These are phyloP conservation scores for Trichophyton simii DNA, from an alignment of 2,329 filamentous ascomycete genomes.

Conservation along the genomic window DNA sequence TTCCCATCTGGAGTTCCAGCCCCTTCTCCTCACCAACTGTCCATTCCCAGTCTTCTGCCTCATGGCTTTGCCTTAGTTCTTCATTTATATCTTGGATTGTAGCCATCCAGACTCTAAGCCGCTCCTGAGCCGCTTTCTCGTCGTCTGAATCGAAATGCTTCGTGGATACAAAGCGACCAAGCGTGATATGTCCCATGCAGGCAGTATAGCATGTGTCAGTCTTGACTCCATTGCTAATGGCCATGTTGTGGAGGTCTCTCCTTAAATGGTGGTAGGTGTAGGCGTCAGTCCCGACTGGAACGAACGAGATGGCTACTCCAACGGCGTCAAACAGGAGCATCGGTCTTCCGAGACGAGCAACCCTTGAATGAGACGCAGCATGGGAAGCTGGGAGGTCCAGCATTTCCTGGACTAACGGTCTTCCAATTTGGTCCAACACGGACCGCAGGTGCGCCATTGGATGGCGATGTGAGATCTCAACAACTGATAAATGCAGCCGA, in stretches of 20 bases:
- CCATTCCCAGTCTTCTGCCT: constrained; percentile 7
- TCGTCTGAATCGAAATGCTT: constrained; percentile 5
- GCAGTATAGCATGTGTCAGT: constrained; percentile 10
- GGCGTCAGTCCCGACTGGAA: background rate
- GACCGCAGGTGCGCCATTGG: constrained; percentile 7
- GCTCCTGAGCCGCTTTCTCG: background rate
- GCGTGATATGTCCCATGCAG: constrained; percentile 9
- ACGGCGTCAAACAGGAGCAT: constrained; percentile 8
- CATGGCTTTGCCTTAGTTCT: background rate
- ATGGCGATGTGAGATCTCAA: constrained; percentile 10
- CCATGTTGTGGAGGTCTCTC: constrained; percentile 6
- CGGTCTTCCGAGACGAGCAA: constrained; percentile 6
- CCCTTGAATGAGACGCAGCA: background rate
- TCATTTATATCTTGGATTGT: constrained; percentile 7
- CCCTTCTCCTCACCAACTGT: constrained; percentile 7
- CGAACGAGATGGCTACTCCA: constrained; percentile 7
- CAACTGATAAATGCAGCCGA: constrained; percentile 7
- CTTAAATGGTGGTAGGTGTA: constrained; percentile 9
- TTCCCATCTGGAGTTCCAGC: constrained; percentile 8
- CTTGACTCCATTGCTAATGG: constrained; percentile 4
- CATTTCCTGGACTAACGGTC: background rate
- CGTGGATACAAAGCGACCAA: constrained; percentile 7
- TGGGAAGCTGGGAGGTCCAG: constrained; percentile 6
- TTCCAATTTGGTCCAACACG: constrained; percentile 5
- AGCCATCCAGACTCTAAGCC: background rate